These are phyloP conservation scores for Rhizophagus sp. DNA, from an alignment of 192 early-diverging fungal species.

Conservation along the genomic window DNA sequence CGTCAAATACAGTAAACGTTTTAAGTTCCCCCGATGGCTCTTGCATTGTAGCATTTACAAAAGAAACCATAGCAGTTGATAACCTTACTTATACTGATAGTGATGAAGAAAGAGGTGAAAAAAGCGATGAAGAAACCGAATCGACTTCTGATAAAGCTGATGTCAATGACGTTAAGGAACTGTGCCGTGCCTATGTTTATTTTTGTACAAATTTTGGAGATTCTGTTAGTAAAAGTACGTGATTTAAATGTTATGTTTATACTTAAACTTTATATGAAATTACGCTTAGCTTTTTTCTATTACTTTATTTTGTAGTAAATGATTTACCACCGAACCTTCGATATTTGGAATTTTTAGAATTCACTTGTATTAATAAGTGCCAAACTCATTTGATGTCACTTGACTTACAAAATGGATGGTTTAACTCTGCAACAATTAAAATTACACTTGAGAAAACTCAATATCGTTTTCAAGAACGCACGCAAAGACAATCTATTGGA, in stretches of 20 bases:
- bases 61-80: not conserved
- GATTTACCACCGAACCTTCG: not conserved
- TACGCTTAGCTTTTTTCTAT: not conserved
- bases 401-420: slow-evolving; percentile 7
- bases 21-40: slow-evolving; percentile 22
- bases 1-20: not conserved
- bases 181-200: slow-evolving; percentile 2
- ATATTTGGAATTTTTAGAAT: not conserved
- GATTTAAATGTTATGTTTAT: not conserved
- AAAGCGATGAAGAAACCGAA: not conserved
- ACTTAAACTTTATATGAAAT: not conserved
- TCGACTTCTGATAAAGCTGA: not conserved
- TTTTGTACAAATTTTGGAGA: slow-evolving; percentile 10
- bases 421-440: not conserved
- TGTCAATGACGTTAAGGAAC: not conserved
- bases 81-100: not conserved
- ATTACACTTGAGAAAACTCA: slow-evolving; percentile 20
- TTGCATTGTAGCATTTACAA: slow-evolving; percentile 28
- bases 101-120: too few species aligned
- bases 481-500: not conserved
- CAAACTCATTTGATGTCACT: slow-evolving; percentile 16
- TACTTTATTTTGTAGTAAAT: not conserved
- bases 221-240: not conserved
- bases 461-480: not conserved
- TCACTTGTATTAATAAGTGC: not conserved